Base-by-base conservation (phyloP, 192 early-diverging fungal genomes). In the Coemansia sp. region DNA sequence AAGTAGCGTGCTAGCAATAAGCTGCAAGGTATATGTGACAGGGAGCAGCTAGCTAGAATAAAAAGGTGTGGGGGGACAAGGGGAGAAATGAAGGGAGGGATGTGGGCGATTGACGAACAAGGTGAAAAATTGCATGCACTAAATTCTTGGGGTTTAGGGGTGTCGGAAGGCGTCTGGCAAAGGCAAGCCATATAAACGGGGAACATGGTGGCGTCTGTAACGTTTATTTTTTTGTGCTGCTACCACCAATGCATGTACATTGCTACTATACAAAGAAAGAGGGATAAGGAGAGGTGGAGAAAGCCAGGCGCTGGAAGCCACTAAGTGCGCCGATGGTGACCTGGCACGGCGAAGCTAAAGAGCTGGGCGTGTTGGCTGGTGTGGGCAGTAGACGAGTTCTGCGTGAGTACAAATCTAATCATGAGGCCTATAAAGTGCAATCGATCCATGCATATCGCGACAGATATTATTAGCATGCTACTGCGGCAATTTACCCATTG, bases 401-500 rank as follows among this genome's bases (percentile, higher is more conserved):
- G 37, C 62, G 45, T 15, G 41, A n/a, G 25, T 51, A 48, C 42
- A 19, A 31, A 51, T 65, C 64, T 37, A 46, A 65, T 65, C 64
- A 65, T 36, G 34, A 50, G 29, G 31, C 64, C 46, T 65, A 34
- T 65, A 25, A 34, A 65, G 46, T 48, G 55, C 60, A 65, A 65
- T 65, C 64, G 64, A 44, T 29, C 64, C 64, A 38, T 46, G 45
- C 64, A 65, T 65, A 23, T 41, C 55, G 55, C 29, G 14, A 17
- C 29, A 31, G 4, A 34, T 50, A 65, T 48, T 48, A 65, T 50
- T 65, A 34, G 46, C 46, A 19, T 32, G 7, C 48, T 65, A 65
- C 64, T 46, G 64, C 32, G 15, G 14, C n/a, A 64, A 46, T 64
- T 64, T 64, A 64, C 44, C 63, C 63, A 37, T 61, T 53, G 51